Evolutionary conservation across 768 basidiomycete species (phyloP).

Genomic region (Lyophyllum decastes): DNA sequence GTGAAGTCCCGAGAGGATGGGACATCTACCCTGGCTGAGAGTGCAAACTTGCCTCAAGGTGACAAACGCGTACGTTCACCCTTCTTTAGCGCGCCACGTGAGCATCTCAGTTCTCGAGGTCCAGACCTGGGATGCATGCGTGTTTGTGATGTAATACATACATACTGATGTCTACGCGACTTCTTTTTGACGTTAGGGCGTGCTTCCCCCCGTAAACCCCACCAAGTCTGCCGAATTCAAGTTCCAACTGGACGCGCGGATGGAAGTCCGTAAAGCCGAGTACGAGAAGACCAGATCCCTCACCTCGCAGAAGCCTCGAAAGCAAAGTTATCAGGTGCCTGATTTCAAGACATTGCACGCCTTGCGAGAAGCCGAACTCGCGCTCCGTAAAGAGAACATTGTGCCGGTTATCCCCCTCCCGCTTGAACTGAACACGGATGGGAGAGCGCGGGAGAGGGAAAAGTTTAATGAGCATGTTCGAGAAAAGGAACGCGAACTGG

Average conservation of each 20-base stretch:
- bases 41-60: background rate
- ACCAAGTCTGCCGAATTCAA: constrained; percentile 55
- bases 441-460: constrained; percentile 60
- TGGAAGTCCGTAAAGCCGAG: constrained; percentile 46
- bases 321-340: constrained; percentile 30
- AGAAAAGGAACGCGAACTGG: constrained; percentile 56
- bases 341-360: constrained; percentile 59
- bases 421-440: constrained; percentile 52
- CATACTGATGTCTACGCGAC: constrained; percentile 4
- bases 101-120: background rate
- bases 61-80: constrained; percentile 14
- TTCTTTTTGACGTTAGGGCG: constrained; percentile 9
- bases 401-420: constrained; percentile 49
- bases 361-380: constrained; percentile 42
- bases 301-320: constrained; percentile 17
- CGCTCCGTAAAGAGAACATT: constrained; percentile 46
- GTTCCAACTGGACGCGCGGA: constrained; percentile 50
- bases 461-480: constrained; percentile 61
- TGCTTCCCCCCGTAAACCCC: constrained; percentile 27
- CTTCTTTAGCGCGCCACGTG: constrained; percentile 13
- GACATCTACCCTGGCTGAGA: background rate
- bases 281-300: constrained; percentile 30
- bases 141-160: constrained; percentile 8
- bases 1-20: constrained; percentile 2
- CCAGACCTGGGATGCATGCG: background rate